Percentiles rank a stretch among this genome's conserved stretches.
Evolutionary conservation across 1,139 yeast species (phyloP).

Genomic region (Lodderomyces orthopsilosis): DNA sequence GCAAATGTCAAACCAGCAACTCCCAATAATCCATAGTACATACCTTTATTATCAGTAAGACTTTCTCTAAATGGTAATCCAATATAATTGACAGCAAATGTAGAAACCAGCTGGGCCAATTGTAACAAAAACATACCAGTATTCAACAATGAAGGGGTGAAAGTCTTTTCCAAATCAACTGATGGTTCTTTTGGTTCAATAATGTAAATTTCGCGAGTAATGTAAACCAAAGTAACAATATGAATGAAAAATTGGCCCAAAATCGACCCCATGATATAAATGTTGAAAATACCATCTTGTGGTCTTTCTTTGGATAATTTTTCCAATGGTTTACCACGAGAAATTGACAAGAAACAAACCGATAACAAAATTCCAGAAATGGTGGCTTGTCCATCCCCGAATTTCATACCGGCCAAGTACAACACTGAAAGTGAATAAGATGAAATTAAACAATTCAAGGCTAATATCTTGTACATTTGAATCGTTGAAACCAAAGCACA

Average conservation of each 20-base stretch:
- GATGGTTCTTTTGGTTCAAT: constrained; percentile 90
- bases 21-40: constrained; percentile 93
- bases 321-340: constrained; percentile 89
- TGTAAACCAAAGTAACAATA: constrained; percentile 74
- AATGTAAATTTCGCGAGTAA: constrained; percentile 77
- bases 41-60: constrained; percentile 86
- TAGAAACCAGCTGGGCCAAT: constrained; percentile 93
- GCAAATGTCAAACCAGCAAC: constrained; percentile 86
- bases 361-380: constrained; percentile 86
- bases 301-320: constrained; percentile 93
- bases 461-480: constrained; percentile 97
- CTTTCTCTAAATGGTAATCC: constrained; percentile 97
- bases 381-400: constrained; percentile 97
- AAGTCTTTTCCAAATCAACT: constrained; percentile 85
- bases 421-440: constrained; percentile 94
- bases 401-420: constrained; percentile 95
- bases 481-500: constrained; percentile 96
- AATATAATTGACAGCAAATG: constrained; percentile 96
- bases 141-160: constrained; percentile 84
- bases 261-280: constrained; percentile 95
- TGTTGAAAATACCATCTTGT: constrained; percentile 94
- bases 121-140: constrained; percentile 95
- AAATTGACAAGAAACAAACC: constrained; percentile 92
- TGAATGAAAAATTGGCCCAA: constrained; percentile 96
- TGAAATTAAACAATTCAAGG: constrained; percentile 92